These are phyloP conservation scores for Nemania diffusa DNA, from an alignment of 2,329 filamentous ascomycete genomes.

Conservation along the genomic window DNA sequence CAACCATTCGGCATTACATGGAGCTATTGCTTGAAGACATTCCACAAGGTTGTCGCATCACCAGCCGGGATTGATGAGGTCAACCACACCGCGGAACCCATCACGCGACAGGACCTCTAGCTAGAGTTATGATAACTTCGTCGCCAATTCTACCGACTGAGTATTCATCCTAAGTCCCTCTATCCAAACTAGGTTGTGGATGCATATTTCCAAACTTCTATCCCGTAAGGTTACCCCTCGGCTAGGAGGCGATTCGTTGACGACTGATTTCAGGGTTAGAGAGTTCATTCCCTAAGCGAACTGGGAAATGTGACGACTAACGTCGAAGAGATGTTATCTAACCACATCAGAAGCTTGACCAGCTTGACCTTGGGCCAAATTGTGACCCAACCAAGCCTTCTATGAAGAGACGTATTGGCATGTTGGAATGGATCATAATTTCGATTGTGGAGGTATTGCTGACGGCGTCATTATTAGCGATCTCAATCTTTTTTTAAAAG, in stretches of 20 bases:
- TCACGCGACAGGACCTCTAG: not conserved
- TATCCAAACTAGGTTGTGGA: not conserved
- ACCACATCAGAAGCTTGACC: conserved; percentile 33
- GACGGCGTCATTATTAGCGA: not conserved
- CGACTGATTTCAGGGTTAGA: not conserved
- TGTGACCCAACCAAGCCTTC: conserved; percentile 38
- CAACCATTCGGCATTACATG: not conserved
- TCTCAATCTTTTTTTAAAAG: not conserved
- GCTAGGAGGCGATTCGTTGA: not conserved
- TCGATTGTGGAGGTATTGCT: conserved; percentile 35
- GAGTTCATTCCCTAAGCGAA: not conserved
- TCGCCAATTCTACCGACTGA: not conserved
- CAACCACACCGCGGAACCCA: not conserved
- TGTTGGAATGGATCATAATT: conserved; percentile 48
- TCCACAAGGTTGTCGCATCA: not conserved
- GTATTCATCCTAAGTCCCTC: not conserved
- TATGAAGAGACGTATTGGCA: conserved; percentile 44
- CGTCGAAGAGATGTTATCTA: conserved; percentile 1
- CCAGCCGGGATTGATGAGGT: not conserved
- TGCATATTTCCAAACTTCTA: not conserved
- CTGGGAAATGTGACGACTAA: not conserved
- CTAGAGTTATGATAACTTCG: not conserved
- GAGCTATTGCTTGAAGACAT: not conserved
- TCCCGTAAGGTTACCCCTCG: not conserved
- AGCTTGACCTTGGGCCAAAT: conserved; percentile 28